phyloP scores from a whole-genome alignment of 2,329 filamentous ascomycete species.

The Endothia cerciana region DNA sequence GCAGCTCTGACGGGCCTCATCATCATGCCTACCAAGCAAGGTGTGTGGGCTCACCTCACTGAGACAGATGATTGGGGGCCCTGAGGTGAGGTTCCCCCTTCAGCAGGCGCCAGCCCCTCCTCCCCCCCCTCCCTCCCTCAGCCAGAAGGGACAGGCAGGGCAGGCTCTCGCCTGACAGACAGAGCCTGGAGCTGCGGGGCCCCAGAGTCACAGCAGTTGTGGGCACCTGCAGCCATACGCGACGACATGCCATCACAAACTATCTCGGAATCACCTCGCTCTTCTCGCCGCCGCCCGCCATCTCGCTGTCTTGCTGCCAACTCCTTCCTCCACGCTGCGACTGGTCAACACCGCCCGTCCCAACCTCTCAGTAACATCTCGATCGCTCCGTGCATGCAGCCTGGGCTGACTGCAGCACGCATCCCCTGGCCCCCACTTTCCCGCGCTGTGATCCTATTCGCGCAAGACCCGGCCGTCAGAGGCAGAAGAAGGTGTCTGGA shows the following conservation, averaged over 20 bases:
- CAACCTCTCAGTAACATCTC: too few relatives aligned
- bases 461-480: neutral
- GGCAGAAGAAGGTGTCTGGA: neutral
- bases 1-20: too few relatives aligned
- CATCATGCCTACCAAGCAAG: too few relatives aligned
- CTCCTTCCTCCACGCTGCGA: neutral
- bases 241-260: neutral
- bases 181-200: neutral
- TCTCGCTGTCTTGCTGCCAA: neutral
- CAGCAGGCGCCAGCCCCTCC: too few relatives aligned
- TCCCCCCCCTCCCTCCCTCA: too few relatives aligned
- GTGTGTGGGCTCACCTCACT: too few relatives aligned
- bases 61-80: too few relatives aligned
- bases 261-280: neutral
- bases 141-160: too few relatives aligned
- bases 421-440: neutral
- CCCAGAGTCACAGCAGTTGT: slow-evolving; percentile 5
- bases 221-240: neutral
- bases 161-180: too few relatives aligned
- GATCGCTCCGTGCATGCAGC: too few relatives aligned
- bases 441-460: neutral
- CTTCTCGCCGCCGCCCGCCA: neutral
- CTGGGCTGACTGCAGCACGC: neutral
- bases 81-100: too few relatives aligned
- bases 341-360: neutral